phyloP scores from a whole-genome alignment of 148 eudicot species.

The Vaccinium corymbosum region DNA sequence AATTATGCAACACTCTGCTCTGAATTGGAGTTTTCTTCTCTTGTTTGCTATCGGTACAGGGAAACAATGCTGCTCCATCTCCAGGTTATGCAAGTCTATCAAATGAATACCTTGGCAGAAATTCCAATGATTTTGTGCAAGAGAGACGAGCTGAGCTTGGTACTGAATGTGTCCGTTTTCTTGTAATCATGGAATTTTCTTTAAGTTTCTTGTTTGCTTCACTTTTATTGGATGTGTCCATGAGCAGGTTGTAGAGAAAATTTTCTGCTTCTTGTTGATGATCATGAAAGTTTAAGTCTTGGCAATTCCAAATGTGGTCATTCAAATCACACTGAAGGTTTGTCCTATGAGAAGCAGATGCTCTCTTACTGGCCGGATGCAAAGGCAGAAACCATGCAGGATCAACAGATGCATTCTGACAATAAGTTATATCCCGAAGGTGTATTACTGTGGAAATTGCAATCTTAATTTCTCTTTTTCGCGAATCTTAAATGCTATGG shows the following conservation, averaged over 20 bases:
- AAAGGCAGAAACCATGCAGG: conserved; percentile 29
- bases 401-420: conserved; percentile 31
- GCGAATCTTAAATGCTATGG: not conserved
- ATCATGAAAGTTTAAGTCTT: conserved; percentile 34
- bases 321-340: conserved; percentile 25
- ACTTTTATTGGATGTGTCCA: conserved; percentile 13
- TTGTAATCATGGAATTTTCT: not conserved
- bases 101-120: conserved; percentile 50
- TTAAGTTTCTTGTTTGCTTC: conserved; percentile 16
- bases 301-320: conserved; percentile 36
- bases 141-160: conserved; percentile 59
- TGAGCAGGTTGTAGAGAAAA: conserved; percentile 73
- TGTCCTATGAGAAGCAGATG: conserved; percentile 37
- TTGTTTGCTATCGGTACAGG: conserved; percentile 37
- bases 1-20: too few relatives aligned
- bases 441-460: conserved; percentile 16
- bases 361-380: conserved; percentile 31
- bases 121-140: conserved; percentile 47
- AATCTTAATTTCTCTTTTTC: conserved; percentile 1
- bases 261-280: conserved; percentile 43
- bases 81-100: conserved; percentile 39
- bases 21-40: not conserved
- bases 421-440: conserved; percentile 39
- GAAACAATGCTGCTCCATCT: conserved; percentile 42
- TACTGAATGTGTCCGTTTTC: conserved; percentile 20